Conservation (phyloP, 106 monocot species). For the Acanthochlamys bracteata region DNA sequence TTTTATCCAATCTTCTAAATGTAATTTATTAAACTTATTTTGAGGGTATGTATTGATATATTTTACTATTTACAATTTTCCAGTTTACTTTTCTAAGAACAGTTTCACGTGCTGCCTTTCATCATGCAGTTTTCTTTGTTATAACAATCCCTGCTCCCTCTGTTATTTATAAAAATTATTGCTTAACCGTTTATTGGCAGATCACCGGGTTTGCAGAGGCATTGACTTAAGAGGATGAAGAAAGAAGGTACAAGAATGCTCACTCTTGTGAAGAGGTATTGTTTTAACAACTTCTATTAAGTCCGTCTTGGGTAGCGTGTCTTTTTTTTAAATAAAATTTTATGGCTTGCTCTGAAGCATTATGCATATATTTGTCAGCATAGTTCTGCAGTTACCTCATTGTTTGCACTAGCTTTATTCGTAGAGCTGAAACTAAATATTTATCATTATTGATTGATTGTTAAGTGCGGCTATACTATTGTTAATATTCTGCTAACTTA, state of each 20-base stretch:
- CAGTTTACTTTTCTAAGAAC: not conserved
- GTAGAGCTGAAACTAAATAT: too few relatives aligned
- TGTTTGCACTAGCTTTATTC: too few relatives aligned
- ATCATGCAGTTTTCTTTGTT: not conserved
- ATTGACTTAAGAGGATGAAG: constrained; percentile 78
- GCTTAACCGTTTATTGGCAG: constrained; percentile 25
- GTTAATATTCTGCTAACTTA: too few relatives aligned
- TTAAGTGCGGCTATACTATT: too few relatives aligned
- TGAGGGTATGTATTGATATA: not conserved
- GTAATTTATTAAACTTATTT: constrained; percentile 26
- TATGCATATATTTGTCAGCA: too few relatives aligned
- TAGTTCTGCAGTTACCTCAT: too few relatives aligned
- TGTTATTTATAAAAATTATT: not conserved
- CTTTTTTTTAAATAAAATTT: too few relatives aligned
- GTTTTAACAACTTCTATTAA: not conserved
- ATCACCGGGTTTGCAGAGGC: constrained; percentile 96
- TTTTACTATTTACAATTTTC: not conserved
- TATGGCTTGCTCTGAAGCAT: too few relatives aligned
- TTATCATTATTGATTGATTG: too few relatives aligned
- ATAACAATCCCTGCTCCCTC: not conserved
- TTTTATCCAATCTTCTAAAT: constrained; percentile 77
- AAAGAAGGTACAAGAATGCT: constrained; percentile 65
- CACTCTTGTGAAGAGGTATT: constrained; percentile 95
- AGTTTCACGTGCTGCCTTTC: not conserved
- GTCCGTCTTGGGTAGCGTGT: too few relatives aligned